phyloP scores from a whole-genome alignment of 176 grass and related monocot species.

The Oryza longistaminata region DNA sequence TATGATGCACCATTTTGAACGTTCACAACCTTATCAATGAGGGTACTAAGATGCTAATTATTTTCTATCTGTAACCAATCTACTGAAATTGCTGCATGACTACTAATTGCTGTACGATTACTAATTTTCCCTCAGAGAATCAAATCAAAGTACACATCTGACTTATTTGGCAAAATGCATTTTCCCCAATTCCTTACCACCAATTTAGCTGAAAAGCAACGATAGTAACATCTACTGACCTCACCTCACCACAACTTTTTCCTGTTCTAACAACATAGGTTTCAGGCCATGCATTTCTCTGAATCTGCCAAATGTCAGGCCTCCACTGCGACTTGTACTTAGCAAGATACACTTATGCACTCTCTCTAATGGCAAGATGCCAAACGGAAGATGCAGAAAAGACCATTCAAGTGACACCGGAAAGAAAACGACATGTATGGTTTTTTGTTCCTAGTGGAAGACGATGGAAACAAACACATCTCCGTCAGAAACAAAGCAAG shows the following conservation, averaged over 20 bases:
- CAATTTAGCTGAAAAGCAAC: not conserved
- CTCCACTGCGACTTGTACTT: no score
- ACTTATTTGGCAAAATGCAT: not conserved
- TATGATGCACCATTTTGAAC: not conserved
- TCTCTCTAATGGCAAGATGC: not conserved
- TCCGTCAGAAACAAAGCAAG: not conserved
- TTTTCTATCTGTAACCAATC: no score
- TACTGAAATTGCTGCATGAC: no score
- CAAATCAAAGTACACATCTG: not conserved
- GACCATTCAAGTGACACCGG: not conserved
- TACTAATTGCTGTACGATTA: not conserved
- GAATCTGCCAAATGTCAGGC: not conserved
- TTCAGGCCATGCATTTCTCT: not conserved
- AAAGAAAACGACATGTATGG: not conserved
- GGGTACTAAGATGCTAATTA: no score
- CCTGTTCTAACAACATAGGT: not conserved
- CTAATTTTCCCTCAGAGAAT: not conserved
- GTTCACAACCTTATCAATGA: not conserved
- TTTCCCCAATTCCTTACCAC: no score
- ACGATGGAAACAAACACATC: not conserved
- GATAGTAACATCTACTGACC: not conserved
- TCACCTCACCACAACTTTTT: not conserved
- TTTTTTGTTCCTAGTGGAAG: not conserved
- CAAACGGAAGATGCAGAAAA: not conserved
- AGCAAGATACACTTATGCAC: not conserved